Conservation (phyloP, 2,329 filamentous ascomycete species). For the Seiridium cupressi region DNA sequence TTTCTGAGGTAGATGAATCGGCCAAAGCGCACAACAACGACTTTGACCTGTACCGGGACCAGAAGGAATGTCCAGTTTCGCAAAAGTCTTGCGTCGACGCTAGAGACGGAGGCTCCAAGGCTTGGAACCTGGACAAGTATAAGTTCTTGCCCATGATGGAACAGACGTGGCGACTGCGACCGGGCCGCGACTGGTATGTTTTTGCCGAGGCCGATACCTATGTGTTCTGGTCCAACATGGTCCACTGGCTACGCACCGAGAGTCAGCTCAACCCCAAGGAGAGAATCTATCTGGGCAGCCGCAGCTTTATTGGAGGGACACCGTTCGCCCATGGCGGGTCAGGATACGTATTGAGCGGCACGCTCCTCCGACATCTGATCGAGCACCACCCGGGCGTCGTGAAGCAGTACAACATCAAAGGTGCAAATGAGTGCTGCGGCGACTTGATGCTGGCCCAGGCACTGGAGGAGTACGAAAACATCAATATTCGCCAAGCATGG, state of each 20-base stretch:
- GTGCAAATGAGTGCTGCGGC: constrained; percentile 46
- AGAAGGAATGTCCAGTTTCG: constrained; percentile 43
- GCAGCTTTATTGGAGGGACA: constrained; percentile 41
- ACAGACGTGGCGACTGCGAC: constrained; percentile 52
- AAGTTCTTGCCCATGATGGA: constrained; percentile 60
- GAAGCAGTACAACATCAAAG: constrained; percentile 43
- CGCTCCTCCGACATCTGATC: constrained; percentile 47
- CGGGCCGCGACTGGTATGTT: constrained; percentile 55
- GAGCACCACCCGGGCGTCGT: constrained; percentile 40
- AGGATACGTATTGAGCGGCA: constrained; percentile 54
- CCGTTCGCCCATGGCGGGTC: constrained; percentile 57
- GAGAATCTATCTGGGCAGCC: constrained; percentile 50
- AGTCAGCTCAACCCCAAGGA: constrained; percentile 38
- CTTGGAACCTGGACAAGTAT: constrained; percentile 60
- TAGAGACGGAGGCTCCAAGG: constrained; percentile 28
- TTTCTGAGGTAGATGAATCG: constrained; percentile 32
- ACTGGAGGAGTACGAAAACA: constrained; percentile 41
- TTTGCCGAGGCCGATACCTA: constrained; percentile 61
- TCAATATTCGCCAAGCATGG: constrained; percentile 40
- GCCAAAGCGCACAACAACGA: constrained; percentile 37
- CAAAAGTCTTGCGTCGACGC: constrained; percentile 42
- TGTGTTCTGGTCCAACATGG: constrained; percentile 52
- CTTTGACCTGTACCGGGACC: constrained; percentile 43
- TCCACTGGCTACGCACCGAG: constrained; percentile 44
- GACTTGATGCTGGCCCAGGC: constrained; percentile 50